Conservation (phyloP, 129 eudicot genomes). For the Pittosporum tobira region DNA sequence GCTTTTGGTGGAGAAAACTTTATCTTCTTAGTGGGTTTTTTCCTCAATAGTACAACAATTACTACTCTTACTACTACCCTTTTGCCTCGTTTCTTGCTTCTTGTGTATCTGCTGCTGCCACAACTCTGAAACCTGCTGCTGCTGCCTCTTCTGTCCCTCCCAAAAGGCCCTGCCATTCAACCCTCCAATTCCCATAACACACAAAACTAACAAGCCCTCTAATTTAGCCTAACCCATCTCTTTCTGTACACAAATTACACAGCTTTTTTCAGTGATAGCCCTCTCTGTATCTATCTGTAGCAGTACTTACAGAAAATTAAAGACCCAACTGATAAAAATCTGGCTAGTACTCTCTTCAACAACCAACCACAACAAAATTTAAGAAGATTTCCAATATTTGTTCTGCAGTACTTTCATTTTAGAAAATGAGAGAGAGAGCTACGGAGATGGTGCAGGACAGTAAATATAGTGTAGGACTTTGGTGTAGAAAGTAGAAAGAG, state of each 20-base stretch:
- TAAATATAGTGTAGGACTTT: constrained; percentile 2
- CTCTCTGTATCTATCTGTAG: background rate
- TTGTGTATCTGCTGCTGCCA: constrained; percentile 6
- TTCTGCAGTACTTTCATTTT: constrained; percentile 3
- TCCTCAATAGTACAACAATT: background rate
- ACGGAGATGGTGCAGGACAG: constrained; percentile 13
- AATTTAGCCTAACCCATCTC: constrained; percentile 18
- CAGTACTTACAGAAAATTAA: too few relatives aligned
- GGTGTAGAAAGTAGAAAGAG: background rate
- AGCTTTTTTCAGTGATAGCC: constrained; percentile 5
- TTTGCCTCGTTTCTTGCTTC: constrained; percentile 9
- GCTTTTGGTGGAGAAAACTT: constrained; percentile 30
- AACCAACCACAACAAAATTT: constrained; percentile 1
- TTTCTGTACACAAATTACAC: constrained; percentile 6
- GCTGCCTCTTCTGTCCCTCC: constrained; percentile 16
- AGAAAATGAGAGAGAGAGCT: background rate
- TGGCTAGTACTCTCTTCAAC: background rate
- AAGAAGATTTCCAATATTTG: constrained; percentile 6
- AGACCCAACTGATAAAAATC: too few relatives aligned
- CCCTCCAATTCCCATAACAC: constrained; percentile 30
- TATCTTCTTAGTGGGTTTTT: background rate
- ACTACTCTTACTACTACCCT: background rate
- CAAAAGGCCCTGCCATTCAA: constrained; percentile 42
- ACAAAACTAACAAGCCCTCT: constrained; percentile 8
- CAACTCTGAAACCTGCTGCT: constrained; percentile 10